These are phyloP conservation scores for Colletotrichum sp. DNA, from an alignment of 2,329 filamentous ascomycete genomes.

Conservation along the genomic window DNA sequence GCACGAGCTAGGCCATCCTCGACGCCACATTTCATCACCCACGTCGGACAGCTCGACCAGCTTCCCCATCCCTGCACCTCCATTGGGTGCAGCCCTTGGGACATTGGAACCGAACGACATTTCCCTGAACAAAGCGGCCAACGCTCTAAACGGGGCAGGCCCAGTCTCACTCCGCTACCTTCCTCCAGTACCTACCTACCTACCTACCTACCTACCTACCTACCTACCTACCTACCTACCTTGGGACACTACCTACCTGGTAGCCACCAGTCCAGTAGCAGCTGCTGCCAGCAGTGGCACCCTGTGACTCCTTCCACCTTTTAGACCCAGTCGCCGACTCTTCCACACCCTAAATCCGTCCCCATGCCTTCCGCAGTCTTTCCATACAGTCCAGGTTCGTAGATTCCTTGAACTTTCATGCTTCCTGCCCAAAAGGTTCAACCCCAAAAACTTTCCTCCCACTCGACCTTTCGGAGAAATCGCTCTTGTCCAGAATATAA, in stretches of 20 bases:
- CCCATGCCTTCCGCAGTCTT: slow-evolving; percentile 21
- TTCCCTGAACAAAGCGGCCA: slow-evolving; percentile 7
- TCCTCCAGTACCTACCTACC: neutral
- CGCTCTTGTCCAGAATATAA: neutral
- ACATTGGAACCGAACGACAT: slow-evolving; percentile 5
- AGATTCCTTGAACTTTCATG: neutral
- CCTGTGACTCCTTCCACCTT: slow-evolving; percentile 4
- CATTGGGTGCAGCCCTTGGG: slow-evolving; percentile 4
- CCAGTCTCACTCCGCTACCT: neutral
- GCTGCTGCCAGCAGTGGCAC: neutral
- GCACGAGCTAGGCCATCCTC: slow-evolving; percentile 7
- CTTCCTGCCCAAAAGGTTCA: neutral
- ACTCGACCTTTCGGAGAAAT: neutral
- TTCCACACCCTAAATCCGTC: neutral
- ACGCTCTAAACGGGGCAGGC: slow-evolving; percentile 11
- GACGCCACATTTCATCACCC: slow-evolving; percentile 20
- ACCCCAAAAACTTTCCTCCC: neutral
- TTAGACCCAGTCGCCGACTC: slow-evolving; percentile 3
- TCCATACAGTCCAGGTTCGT: slow-evolving; percentile 16
- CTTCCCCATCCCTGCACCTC: slow-evolving; percentile 14
- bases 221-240: neutral
- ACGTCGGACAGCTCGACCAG: slow-evolving; percentile 14
- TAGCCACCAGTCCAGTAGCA: neutral
- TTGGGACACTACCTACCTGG: neutral
- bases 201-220: neutral